These are phyloP conservation scores for Paecilomyces formosus DNA, from an alignment of 2,329 filamentous ascomycete species.

Conservation along the genomic window DNA sequence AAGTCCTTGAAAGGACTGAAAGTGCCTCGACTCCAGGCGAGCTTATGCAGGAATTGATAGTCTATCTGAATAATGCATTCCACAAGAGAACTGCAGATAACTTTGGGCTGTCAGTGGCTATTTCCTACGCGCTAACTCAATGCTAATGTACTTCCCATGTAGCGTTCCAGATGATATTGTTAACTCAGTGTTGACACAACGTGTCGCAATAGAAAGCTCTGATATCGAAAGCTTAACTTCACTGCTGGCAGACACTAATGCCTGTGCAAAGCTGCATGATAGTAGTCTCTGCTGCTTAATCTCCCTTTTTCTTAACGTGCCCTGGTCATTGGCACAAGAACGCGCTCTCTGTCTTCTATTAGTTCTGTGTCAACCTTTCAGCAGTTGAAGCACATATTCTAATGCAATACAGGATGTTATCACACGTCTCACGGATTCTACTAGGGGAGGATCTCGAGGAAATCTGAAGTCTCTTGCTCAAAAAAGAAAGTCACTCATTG, in stretches of 20 bases:
- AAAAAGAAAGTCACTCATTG: conserved; percentile 7
- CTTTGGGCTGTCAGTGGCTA: neutral
- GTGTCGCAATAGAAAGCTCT: neutral
- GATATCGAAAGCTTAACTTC: neutral
- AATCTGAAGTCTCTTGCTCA: conserved; percentile 1
- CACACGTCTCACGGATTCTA: conserved; percentile 4
- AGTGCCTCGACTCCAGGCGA: neutral
- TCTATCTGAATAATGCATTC: neutral
- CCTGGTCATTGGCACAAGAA: conserved; percentile 2
- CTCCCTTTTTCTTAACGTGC: conserved; percentile 10
- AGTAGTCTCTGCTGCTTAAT: conserved; percentile 7
- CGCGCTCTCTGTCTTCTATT: conserved; percentile 11
- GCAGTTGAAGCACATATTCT: neutral
- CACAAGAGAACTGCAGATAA: neutral
- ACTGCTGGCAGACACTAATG: neutral
- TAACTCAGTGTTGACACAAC: neutral
- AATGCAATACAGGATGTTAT: conserved; percentile 3
- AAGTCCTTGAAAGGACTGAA: neutral
- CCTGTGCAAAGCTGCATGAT: neutral
- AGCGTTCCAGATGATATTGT: neutral
- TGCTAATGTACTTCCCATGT: neutral
- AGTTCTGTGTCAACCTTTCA: conserved; percentile 4
- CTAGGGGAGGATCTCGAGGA: neutral
- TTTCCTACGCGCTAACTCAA: neutral
- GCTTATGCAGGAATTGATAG: neutral